Conservation (phyloP, 345 rosid genomes). For the Boechera stricta region DNA sequence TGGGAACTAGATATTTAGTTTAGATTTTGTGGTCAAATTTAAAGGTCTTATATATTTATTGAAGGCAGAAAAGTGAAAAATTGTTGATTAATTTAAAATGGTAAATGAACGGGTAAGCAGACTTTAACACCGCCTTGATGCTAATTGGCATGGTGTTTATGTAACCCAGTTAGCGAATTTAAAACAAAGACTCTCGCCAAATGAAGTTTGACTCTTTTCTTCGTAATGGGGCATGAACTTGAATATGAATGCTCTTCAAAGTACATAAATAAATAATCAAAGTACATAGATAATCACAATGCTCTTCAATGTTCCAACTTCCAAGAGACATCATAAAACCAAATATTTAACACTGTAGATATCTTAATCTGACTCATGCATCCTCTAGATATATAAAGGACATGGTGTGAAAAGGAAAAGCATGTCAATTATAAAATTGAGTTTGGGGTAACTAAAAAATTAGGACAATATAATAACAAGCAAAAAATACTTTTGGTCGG, state of each 20-base stretch:
- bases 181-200: background rate
- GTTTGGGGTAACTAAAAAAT: too few relatives aligned
- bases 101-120: constrained; percentile 9
- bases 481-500: background rate
- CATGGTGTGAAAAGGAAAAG: too few relatives aligned
- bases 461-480: too few relatives aligned
- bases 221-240: background rate
- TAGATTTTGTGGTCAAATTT: background rate
- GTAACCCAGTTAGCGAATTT: background rate
- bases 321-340: background rate
- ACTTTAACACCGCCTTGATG: background rate
- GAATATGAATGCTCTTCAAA: constrained; percentile 15
- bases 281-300: background rate
- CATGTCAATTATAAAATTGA: too few relatives aligned
- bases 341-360: too few relatives aligned
- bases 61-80: background rate
- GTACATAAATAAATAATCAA: constrained; percentile 1
- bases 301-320: background rate
- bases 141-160: background rate
- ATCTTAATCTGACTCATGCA: too few relatives aligned
- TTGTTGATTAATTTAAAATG: background rate
- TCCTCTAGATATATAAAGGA: too few relatives aligned
- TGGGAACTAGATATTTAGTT: background rate
- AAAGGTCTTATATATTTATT: background rate
- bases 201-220: background rate